Evolutionary conservation across 1,284 basidiomycete genomes (phyloP).

Genomic region (Malassezia slooffiae): DNA sequence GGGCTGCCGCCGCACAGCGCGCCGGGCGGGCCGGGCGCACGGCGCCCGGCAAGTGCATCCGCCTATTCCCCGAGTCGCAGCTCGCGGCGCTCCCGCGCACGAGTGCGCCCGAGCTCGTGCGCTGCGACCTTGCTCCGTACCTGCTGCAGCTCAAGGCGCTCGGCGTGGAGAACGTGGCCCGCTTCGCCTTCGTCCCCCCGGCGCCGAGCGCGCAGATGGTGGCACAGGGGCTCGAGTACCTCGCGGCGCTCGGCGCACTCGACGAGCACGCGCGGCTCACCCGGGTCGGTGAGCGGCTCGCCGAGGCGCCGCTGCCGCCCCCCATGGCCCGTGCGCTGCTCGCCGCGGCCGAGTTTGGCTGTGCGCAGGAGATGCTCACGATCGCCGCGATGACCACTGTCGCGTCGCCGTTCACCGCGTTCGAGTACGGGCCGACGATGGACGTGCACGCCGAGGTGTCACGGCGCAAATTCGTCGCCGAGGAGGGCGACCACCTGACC

Average conservation of each 20-base stretch:
- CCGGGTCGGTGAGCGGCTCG: constrained; percentile 52
- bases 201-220: constrained; percentile 72
- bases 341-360: constrained; percentile 66
- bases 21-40: constrained; percentile 48
- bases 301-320: constrained; percentile 53
- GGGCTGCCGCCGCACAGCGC: constrained; percentile 47
- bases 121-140: constrained; percentile 74
- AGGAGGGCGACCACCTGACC: constrained; percentile 92
- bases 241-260: constrained; percentile 50
- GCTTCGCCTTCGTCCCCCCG: constrained; percentile 79
- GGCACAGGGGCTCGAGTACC: constrained; percentile 64
- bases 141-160: constrained; percentile 85
- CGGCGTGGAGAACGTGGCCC: constrained; percentile 68
- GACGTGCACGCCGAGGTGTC: constrained; percentile 56
- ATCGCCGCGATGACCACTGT: constrained; percentile 86
- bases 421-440: constrained; percentile 3
- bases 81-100: constrained; percentile 57
- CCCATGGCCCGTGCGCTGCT: constrained; percentile 58
- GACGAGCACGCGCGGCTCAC: constrained; percentile 52
- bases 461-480: constrained; percentile 83
- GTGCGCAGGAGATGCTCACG: constrained; percentile 83
- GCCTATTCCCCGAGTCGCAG: constrained; percentile 67
- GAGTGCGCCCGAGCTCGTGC: constrained; percentile 76
- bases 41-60: constrained; percentile 76
- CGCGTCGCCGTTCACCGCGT: constrained; percentile 21